These are phyloP conservation scores for Chytriomyces sp. DNA, from an alignment of 192 early-diverging fungal species.

Conservation along the genomic window DNA sequence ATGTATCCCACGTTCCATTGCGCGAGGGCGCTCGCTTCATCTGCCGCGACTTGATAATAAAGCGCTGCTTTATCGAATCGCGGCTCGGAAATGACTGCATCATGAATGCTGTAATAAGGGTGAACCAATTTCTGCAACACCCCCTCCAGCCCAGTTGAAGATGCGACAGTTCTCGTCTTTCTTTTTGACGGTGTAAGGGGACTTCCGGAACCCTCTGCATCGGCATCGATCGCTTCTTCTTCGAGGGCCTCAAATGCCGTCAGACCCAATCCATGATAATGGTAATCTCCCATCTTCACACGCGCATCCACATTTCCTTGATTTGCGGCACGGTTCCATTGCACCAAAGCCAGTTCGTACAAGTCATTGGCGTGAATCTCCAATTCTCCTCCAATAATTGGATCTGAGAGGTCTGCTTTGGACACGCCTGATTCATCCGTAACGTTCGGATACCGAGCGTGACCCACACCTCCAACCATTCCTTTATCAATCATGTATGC, in stretches of 20 bases:
- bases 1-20: slow-evolving; percentile 98
- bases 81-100: slow-evolving; percentile 32
- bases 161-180: neutral
- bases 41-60: slow-evolving; percentile 85
- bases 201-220: slow-evolving; percentile 13
- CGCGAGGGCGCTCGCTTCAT: slow-evolving; percentile 78
- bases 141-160: neutral
- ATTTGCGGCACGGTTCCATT: slow-evolving; percentile 95
- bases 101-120: slow-evolving; percentile 14
- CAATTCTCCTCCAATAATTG: slow-evolving; percentile 14
- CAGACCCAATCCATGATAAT: slow-evolving; percentile 82
- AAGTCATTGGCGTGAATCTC: slow-evolving; percentile 38
- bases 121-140: slow-evolving; percentile 11
- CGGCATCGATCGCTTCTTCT: slow-evolving; percentile 7
- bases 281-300: slow-evolving; percentile 93
- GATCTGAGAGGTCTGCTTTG: neutral
- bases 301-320: slow-evolving; percentile 88
- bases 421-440: neutral
- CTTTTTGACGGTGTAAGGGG: neutral
- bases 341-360: slow-evolving; percentile 73
- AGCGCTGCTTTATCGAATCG: slow-evolving; percentile 77
- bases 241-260: slow-evolving; percentile 11
- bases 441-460: neutral
- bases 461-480: slow-evolving; percentile 4
- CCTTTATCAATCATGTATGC: slow-evolving; percentile 85